A percentile compares a stretch with the other conserved stretches of the same genome.
Conservation (phyloP, 768 basidiomycete genomes). For the Termitomyces sp. region DNA sequence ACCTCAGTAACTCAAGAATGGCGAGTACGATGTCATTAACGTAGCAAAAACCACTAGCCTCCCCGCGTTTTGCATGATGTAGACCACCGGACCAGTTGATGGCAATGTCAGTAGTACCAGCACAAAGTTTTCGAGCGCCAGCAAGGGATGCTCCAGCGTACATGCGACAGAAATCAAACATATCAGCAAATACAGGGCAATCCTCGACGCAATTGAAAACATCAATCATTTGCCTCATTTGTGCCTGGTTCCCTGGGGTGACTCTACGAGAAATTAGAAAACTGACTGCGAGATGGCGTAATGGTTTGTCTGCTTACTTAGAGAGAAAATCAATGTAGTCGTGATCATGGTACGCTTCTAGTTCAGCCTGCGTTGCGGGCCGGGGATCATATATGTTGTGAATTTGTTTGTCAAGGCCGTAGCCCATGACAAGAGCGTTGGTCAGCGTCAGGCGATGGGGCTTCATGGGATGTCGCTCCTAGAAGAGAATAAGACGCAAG, state of each 20-base stretch:
- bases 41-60: conserved; percentile 98
- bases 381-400: conserved; percentile 88
- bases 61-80: conserved; percentile 96
- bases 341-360: conserved; percentile 87
- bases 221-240: conserved; percentile 75
- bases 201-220: conserved; percentile 95
- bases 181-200: conserved; percentile 91
- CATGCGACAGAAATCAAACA: conserved; percentile 92
- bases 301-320: conserved; percentile 40
- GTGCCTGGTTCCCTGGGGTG: conserved; percentile 63
- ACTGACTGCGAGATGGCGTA: not conserved
- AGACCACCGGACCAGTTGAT: conserved; percentile 99
- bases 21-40: conserved; percentile 95
- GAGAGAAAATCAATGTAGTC: conserved; percentile 98
- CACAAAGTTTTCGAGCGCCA: conserved; percentile 81
- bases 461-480: conserved; percentile 99
- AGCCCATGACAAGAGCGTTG: conserved; percentile 92
- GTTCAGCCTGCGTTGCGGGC: conserved; percentile 82
- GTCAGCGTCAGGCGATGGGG: conserved; percentile 94
- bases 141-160: conserved; percentile 91
- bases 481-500: not conserved
- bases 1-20: conserved; percentile 89
- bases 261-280: conserved; percentile 45
- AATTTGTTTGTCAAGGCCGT: conserved; percentile 93
- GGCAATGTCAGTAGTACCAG: conserved; percentile 89